Base-by-base conservation (phyloP, 1,284 basidiomycete genomes). In the Caloboletus firmus region DNA sequence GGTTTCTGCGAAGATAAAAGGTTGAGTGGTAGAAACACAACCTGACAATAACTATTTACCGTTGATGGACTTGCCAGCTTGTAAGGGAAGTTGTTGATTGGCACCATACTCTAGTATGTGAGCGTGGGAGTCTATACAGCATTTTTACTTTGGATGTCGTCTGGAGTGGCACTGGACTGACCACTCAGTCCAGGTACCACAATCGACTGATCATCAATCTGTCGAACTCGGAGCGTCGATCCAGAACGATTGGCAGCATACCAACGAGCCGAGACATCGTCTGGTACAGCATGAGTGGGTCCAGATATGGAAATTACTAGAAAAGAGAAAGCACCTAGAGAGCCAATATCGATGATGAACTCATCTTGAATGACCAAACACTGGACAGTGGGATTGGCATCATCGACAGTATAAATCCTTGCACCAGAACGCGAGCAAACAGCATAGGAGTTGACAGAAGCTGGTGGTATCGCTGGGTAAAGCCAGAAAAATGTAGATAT, bases 31-130 rank as follows among this genome's bases (percentile, higher is more conserved):
- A 47, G 49, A 20, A 20, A 36, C 35, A 34, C n/a, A 48, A 45
- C 49, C 37, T 32, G 45, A 44, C 8, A 1, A 20, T 18, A 30
- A 26, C 43, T 26, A 46, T 60, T 46, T 52, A 81, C 85, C 89
- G 67, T 78, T 66, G 12, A 84, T 75, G 6, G 80, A 84, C 49
- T 73, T 77, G 7, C 83, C 82, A 32, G 84, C 85, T 64, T 85
- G 83, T 5, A 95, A 76, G 36, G 81, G 81, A 43, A 90, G 77
- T 58, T 82, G 76, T 49, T 76, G 80, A 41, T 78, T 81, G 28
- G 84, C 82, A 24, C 90, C 89, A 64, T 90, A 89, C 66, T 89
- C 86, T 15, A 92, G 75, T 45, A 89, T 82, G 63, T 93, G 91
- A 0, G 79, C 87, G 73, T 95, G 93, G 1, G 91, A 88, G 72